Evolutionary conservation across 768 basidiomycete genomes (phyloP).

Genomic region (Lactarius tabidus): DNA sequence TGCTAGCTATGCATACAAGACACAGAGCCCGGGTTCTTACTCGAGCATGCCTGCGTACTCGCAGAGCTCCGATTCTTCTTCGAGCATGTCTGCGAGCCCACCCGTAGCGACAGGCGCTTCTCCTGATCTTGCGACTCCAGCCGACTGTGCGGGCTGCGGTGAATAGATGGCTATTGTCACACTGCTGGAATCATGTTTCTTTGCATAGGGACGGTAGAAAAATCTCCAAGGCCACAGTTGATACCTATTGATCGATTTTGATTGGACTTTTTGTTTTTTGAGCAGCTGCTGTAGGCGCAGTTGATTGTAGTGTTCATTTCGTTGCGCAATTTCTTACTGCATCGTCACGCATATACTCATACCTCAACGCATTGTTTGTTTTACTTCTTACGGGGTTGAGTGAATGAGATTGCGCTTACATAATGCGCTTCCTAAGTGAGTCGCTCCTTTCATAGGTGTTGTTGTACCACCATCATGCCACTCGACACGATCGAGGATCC

Average conservation of each 20-base stretch:
- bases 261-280: not conserved
- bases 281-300: constrained; percentile 3
- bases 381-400: not conserved
- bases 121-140: not conserved
- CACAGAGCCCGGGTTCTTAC: constrained; percentile 16
- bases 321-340: not conserved
- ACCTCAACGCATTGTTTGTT: not conserved
- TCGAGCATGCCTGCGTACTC: constrained; percentile 3
- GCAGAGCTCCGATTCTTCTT: not conserved
- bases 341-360: not conserved
- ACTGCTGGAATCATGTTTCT: not conserved
- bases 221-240: not conserved
- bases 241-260: not conserved
- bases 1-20: constrained; percentile 27
- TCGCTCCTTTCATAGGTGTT: not conserved
- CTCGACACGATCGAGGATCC: constrained; percentile 29
- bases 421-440: not conserved
- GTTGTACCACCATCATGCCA: constrained; percentile 17
- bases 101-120: not conserved
- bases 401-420: not conserved
- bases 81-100: not conserved
- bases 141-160: constrained; percentile 10
- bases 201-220: not conserved
- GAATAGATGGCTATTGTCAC: not conserved
- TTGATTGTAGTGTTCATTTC: not conserved